Evolutionary conservation across 352 stramenopile genomes (phyloP).

Genomic region (Globisporangium viniferum): DNA sequence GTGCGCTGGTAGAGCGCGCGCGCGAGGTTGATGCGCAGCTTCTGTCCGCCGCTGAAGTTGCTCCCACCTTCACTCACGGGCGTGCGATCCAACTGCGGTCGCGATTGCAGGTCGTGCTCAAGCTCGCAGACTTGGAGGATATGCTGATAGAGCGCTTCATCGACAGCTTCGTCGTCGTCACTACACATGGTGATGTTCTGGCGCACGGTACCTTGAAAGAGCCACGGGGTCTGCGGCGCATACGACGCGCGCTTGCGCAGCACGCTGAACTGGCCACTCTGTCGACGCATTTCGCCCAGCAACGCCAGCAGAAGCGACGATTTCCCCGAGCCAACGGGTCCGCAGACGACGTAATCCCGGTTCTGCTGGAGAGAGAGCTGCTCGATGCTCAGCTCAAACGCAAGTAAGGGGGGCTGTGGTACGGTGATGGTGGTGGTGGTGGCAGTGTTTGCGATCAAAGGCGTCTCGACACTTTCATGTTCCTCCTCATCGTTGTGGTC

Average conservation of each 20-base stretch:
- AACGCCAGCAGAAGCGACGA: constrained; percentile 93
- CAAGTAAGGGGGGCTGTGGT: background rate
- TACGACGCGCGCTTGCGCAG: constrained; percentile 41
- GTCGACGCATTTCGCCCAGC: constrained; percentile 93
- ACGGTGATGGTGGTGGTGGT: background rate
- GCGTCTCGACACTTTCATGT: background rate
- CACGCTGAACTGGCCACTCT: constrained; percentile 23
- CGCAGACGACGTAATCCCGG: constrained; percentile 68
- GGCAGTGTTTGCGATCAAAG: constrained; percentile 10
- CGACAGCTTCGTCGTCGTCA: constrained; percentile 19
- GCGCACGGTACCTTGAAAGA: constrained; percentile 59
- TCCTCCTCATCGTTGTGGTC: background rate
- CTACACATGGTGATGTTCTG: constrained; percentile 62
- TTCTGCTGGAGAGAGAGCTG: constrained; percentile 35
- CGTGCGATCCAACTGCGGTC: constrained; percentile 40
- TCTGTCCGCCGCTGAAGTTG: constrained; percentile 87
- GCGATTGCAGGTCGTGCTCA: constrained; percentile 52
- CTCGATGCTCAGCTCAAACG: constrained; percentile 49
- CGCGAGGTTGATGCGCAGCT: constrained; percentile 78
- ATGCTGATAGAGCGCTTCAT: constrained; percentile 38
- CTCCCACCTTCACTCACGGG: constrained; percentile 67
- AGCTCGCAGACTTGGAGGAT: constrained; percentile 75
- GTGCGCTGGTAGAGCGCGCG: constrained; percentile 73
- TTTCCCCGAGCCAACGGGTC: constrained; percentile 94
- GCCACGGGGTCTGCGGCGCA: constrained; percentile 73